These are phyloP conservation scores for Calocybe indica DNA, from an alignment of 768 basidiomycete genomes.

Conservation along the genomic window DNA sequence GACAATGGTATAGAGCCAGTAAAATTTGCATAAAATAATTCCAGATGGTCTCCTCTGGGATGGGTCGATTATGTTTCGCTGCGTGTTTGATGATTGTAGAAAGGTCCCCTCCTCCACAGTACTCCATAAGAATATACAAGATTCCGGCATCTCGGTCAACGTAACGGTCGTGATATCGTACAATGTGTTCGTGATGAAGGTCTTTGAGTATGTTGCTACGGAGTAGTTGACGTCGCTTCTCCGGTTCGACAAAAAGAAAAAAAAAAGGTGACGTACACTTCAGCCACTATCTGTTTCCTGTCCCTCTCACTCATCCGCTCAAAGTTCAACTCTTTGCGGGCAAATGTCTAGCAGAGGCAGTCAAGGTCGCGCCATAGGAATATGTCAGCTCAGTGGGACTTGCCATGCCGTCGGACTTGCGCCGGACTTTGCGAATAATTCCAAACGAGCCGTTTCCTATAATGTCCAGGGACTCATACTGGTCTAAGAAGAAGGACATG, in stretches of 20 bases:
- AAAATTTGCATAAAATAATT: slow-evolving; percentile 92
- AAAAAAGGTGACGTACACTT: slow-evolving; percentile 70
- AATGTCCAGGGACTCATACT: slow-evolving; percentile 83
- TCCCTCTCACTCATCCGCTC: slow-evolving; percentile 96
- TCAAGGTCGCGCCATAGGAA: not conserved
- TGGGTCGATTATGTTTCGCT: slow-evolving; percentile 56
- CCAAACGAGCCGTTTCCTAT: slow-evolving; percentile 98
- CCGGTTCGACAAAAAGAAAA: not conserved
- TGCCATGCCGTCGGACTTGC: slow-evolving; percentile 80
- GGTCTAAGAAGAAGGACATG: slow-evolving; percentile 53
- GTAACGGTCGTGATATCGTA: slow-evolving; percentile 88
- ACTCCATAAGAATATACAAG: slow-evolving; percentile 98
- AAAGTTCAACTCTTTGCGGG: slow-evolving; percentile 95
- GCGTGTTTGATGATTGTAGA: slow-evolving; percentile 82
- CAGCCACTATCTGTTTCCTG: slow-evolving; percentile 92
- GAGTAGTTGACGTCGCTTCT: not conserved
- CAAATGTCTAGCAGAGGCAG: slow-evolving; percentile 54
- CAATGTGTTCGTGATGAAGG: slow-evolving; percentile 92
- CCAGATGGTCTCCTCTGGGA: slow-evolving; percentile 95
- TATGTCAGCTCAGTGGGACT: slow-evolving; percentile 22
- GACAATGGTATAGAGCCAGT: slow-evolving; percentile 87
- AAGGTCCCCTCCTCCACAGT: slow-evolving; percentile 95
- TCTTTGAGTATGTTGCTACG: slow-evolving; percentile 93
- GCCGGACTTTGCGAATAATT: slow-evolving; percentile 89
- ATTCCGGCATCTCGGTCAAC: slow-evolving; percentile 88